Evolutionary conservation across 208 protist genomes (phyloP).

Genomic region (Wallacemonas sp.): DNA sequence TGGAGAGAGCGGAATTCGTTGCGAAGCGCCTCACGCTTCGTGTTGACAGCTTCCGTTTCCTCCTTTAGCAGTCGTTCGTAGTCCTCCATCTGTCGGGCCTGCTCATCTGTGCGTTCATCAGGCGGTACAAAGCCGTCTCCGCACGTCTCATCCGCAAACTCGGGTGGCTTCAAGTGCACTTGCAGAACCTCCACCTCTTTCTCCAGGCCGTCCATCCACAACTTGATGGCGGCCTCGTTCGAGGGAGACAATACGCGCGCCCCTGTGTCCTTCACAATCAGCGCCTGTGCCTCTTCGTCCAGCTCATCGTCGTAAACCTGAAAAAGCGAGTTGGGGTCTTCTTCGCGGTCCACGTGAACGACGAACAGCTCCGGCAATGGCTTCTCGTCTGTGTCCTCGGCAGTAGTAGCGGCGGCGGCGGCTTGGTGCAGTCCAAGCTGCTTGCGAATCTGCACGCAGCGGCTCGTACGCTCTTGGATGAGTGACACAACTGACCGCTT

Average conservation of each 20-base stretch:
- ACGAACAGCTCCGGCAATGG: slow-evolving; percentile 36
- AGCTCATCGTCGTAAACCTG: slow-evolving; percentile 79
- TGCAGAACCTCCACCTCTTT: slow-evolving; percentile 70
- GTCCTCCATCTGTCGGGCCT: slow-evolving; percentile 60
- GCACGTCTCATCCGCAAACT: slow-evolving; percentile 72
- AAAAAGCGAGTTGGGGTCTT: slow-evolving; percentile 69
- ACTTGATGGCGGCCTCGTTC: slow-evolving; percentile 76
- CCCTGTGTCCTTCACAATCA: slow-evolving; percentile 32
- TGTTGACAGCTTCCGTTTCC: slow-evolving; percentile 60
- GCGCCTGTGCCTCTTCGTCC: slow-evolving; percentile 45
- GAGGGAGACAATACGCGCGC: slow-evolving; percentile 36
- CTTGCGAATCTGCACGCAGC: slow-evolving; percentile 71
- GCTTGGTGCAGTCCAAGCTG: slow-evolving; percentile 47
- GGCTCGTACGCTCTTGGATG: slow-evolving; percentile 78
- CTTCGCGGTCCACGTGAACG: slow-evolving; percentile 49
- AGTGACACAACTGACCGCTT: slow-evolving; percentile 53
- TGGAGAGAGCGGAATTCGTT: slow-evolving; percentile 63
- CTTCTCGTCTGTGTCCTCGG: background rate
- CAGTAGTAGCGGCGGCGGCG: background rate
- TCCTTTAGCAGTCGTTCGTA: slow-evolving; percentile 85
- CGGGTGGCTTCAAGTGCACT: slow-evolving; percentile 61
- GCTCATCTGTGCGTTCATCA: slow-evolving; percentile 86
- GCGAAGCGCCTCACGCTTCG: slow-evolving; percentile 59
- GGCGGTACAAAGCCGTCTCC: slow-evolving; percentile 64
- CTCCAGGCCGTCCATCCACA: slow-evolving; percentile 93